Conservation (phyloP, 2,329 filamentous ascomycete genomes). For the Westerdykella sp. region DNA sequence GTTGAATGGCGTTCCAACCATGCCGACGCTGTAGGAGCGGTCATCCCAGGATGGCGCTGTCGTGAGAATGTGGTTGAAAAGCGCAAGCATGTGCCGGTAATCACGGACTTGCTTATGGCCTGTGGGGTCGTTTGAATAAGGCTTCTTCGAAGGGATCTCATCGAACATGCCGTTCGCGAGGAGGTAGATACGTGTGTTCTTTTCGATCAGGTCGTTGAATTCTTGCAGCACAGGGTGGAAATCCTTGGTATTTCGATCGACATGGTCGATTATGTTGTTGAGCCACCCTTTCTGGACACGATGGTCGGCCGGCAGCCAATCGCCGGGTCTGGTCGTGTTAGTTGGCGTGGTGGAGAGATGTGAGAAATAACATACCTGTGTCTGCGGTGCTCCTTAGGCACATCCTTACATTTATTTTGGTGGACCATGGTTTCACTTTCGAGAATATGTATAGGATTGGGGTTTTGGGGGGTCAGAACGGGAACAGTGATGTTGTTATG, state of each 20-base stretch:
- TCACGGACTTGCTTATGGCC: conserved; percentile 56
- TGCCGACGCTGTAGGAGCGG: conserved; percentile 30
- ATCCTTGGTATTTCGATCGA: conserved; percentile 46
- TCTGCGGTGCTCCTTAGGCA: not conserved
- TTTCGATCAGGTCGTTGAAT: conserved; percentile 61
- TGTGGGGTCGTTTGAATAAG: conserved; percentile 57
- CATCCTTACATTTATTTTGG: not conserved
- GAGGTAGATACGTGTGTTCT: conserved; percentile 58
- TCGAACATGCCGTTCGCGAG: conserved; percentile 63
- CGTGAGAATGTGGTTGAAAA: conserved; percentile 54
- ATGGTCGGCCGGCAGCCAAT: conserved; percentile 60
- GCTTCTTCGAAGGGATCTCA: conserved; percentile 56
- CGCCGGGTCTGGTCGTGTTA: conserved; percentile 19
- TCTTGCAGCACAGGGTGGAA: conserved; percentile 57
- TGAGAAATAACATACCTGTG: not conserved
- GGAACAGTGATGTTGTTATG: too few relatives aligned
- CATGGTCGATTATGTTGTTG: conserved; percentile 49
- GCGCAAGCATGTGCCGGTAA: conserved; percentile 59
- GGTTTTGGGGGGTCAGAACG: too few relatives aligned
- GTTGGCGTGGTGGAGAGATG: not conserved
- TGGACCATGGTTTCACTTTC: not conserved
- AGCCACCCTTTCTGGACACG: conserved; percentile 59
- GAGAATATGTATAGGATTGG: too few relatives aligned
- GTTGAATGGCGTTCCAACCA: conserved; percentile 53
- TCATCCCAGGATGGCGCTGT: conserved; percentile 40